Percentiles rank a stretch among this genome's conserved stretches.
phyloP scores from a whole-genome alignment of 2,329 filamentous ascomycete species.

The Aspergillus pseudoglaucus region DNA sequence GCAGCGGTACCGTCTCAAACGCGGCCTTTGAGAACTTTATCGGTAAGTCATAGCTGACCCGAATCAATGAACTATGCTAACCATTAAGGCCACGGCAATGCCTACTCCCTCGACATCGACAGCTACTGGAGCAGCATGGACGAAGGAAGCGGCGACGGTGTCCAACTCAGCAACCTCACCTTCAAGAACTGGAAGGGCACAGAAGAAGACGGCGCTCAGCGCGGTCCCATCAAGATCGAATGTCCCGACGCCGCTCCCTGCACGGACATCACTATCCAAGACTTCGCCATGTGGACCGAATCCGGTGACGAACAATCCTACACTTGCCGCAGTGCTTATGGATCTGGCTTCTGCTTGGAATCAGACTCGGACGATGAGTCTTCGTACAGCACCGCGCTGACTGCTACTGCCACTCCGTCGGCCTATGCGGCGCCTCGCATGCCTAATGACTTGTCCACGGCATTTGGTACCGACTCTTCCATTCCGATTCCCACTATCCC shows the following conservation, averaged over 20 bases:
- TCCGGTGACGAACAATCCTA: conserved; percentile 27
- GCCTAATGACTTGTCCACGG: conserved; percentile 14
- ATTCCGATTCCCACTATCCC: conserved; percentile 23
- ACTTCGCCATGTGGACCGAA: conserved; percentile 45
- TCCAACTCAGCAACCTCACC: conserved; percentile 48
- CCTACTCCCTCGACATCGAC: conserved; percentile 53
- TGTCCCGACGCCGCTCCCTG: conserved; percentile 49
- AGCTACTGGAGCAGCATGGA: conserved; percentile 46
- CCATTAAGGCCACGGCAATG: conserved; percentile 48
- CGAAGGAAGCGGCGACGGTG: conserved; percentile 42
- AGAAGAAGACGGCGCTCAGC: conserved; percentile 40
- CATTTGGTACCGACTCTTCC: conserved; percentile 13
- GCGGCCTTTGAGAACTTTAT: conserved; percentile 52
- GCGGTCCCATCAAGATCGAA: conserved; percentile 49
- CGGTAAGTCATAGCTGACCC: conserved; percentile 9
- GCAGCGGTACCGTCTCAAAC: conserved; percentile 48
- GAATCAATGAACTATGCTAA: background rate
- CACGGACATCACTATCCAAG: conserved; percentile 44
- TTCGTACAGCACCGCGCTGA: conserved; percentile 14
- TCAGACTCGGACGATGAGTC: conserved; percentile 8
- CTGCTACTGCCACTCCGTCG: conserved; percentile 12
- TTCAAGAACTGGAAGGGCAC: conserved; percentile 53
- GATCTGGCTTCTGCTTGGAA: conserved; percentile 43
- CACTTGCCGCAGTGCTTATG: conserved; percentile 46
- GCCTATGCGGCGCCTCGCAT: conserved; percentile 18